Evolutionary conservation across 1,139 yeast species (phyloP).

Genomic region (Debaryomycetaceae sp.): DNA sequence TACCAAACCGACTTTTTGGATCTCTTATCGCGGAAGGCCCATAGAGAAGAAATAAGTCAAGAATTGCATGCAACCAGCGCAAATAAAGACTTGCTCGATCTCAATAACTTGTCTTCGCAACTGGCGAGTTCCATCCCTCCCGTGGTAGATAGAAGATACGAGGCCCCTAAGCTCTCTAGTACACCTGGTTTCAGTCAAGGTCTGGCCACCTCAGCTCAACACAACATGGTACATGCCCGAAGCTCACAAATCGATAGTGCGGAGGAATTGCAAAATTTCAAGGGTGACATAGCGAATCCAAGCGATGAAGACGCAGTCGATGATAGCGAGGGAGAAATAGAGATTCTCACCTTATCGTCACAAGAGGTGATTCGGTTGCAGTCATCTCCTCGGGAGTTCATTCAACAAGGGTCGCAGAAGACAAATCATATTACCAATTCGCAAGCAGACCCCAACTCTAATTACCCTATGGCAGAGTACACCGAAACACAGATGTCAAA

Average conservation of each 20-base stretch:
- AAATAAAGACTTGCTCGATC: conserved; percentile 5
- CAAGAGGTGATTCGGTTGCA: background rate
- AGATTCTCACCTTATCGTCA: conserved; percentile 3
- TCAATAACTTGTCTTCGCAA: conserved; percentile 6
- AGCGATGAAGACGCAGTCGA: conserved; percentile 5
- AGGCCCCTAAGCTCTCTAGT: background rate
- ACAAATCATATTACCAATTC: background rate
- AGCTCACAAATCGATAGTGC: background rate
- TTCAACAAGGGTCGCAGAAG: background rate
- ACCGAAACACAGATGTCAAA: conserved; percentile 3
- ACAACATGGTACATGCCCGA: background rate
- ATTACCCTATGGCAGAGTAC: background rate
- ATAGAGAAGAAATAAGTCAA: background rate
- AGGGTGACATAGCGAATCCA: background rate
- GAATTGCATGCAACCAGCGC: background rate
- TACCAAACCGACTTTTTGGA: background rate
- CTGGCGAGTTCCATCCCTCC: conserved; percentile 2
- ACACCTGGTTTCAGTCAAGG: no score
- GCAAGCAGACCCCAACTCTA: background rate
- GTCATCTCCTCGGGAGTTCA: background rate
- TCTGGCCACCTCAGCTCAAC: background rate
- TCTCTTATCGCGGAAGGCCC: background rate
- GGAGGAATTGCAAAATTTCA: background rate
- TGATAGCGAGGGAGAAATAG: conserved; percentile 13
- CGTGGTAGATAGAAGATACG: background rate